Base-by-base conservation (phyloP, 495 filamentous ascomycete genomes). In the Margaritispora aquatica region DNA sequence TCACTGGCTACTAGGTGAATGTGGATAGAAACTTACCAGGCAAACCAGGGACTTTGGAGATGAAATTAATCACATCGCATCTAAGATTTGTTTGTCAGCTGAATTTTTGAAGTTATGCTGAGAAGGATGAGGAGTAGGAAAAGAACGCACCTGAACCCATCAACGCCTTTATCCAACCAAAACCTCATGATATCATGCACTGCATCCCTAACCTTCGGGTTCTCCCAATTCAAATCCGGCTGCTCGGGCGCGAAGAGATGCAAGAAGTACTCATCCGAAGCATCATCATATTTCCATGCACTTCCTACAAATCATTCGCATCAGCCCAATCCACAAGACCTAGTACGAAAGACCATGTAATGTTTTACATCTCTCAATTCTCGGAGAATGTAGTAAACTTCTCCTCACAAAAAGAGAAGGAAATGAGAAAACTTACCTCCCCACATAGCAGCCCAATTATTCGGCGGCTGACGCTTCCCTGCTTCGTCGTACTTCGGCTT, bases 161-260 rank as follows among this genome's bases (percentile, higher is more conserved):
- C 80, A 5, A 82, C 79, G 0, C 83, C 84, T 51, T 78, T 82
- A 60, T 89, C 76, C 0, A 91, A 77, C 88, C 88, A 90, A 71
- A 90, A 91, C 1, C 77, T 73, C 73, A 90, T 83, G 21, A 73
- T 72, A 26, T 84, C 78, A 56, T 88, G 82, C 19, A 90, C 85
- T 1, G 86, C 86, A 54, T 82, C 69, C 4, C 85, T 75, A 4
- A 82, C 78, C 10, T 75, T 77, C 7, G 78, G 77, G 27, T 84
- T 80, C 62, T 90, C 86, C 87, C 87, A 90, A 72, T 90, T 90
- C 9, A 90, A 76, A 64, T 90, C 87, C 0, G 87, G 87, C 61
- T 89, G 85, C 51, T 83, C 76, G 3, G 73, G 69, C 2, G 81
- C 78, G 60, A 85, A 89, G 10, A 89, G 71, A 62, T 87, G 84